These are phyloP conservation scores for Hyaloscypha finlandica DNA, from an alignment of 495 filamentous ascomycete genomes.

Conservation along the genomic window DNA sequence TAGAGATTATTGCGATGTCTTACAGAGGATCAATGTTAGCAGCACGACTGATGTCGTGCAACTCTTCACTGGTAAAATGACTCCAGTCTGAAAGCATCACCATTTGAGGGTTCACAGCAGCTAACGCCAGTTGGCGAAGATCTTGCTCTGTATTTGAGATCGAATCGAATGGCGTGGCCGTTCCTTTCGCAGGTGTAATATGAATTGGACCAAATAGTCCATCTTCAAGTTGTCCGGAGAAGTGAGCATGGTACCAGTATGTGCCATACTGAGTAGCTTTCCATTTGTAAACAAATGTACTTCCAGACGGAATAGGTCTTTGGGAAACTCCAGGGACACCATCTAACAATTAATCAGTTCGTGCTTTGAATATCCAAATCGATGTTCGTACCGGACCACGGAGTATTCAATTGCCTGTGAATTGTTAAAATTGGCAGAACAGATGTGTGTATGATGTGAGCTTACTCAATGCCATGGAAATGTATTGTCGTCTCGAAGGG, in stretches of 20 bases:
- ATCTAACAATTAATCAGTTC: conserved; percentile 29
- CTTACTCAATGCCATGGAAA: conserved; percentile 58
- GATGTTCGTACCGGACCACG: neutral
- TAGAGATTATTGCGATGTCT: conserved; percentile 15
- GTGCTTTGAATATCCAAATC: neutral
- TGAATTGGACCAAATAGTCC: conserved; percentile 53
- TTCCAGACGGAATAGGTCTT: conserved; percentile 46
- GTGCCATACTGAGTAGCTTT: conserved; percentile 50
- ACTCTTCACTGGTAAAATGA: conserved; percentile 50
- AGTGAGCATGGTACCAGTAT: conserved; percentile 60
- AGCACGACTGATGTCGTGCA: conserved; percentile 39
- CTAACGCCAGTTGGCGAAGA: conserved; percentile 46
- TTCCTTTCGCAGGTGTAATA: conserved; percentile 9
- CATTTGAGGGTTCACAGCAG: conserved; percentile 45
- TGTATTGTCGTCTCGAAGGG: conserved; percentile 43
- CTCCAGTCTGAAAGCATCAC: conserved; percentile 58
- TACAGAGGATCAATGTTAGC: conserved; percentile 45
- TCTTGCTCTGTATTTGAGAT: conserved; percentile 44
- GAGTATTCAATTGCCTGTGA: neutral
- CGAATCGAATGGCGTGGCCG: conserved; percentile 46
- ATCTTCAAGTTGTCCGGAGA: conserved; percentile 48
- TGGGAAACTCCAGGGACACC: conserved; percentile 54
- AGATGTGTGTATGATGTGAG: conserved; percentile 53
- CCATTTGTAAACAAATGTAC: conserved; percentile 48
- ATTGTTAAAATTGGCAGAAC: conserved; percentile 32